Conservation (phyloP, 805 yeast species). For the Candida boleticola region DNA sequence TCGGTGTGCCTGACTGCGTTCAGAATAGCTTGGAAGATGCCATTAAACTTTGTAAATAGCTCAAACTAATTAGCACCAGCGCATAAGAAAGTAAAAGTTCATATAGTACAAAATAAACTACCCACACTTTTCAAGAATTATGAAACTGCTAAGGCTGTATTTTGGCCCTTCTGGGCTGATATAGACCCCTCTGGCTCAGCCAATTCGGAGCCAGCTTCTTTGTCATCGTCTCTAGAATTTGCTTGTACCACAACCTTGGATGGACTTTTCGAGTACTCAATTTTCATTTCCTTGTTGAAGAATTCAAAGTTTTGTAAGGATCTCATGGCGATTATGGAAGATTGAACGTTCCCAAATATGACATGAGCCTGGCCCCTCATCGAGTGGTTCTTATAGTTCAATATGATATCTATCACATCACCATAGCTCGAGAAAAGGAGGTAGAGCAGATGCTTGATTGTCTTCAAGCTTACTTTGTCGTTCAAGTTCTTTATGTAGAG, state of each 20-base stretch:
- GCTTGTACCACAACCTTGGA: background rate
- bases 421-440: constrained; percentile 62
- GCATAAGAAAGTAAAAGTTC: background rate
- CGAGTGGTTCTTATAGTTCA: constrained; percentile 35
- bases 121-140: too few species aligned
- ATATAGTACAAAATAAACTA: too few species aligned
- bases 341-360: constrained; percentile 45
- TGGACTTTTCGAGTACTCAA: constrained; percentile 35
- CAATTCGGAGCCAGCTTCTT: background rate
- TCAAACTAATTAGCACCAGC: background rate
- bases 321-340: constrained; percentile 51
- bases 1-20: constrained; percentile 89
- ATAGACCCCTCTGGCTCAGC: too few species aligned
- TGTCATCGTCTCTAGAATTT: background rate
- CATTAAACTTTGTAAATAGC: constrained; percentile 8
- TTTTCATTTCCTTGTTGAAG: constrained; percentile 50
- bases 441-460: constrained; percentile 53
- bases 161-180: too few species aligned
- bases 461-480: constrained; percentile 47
- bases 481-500: constrained; percentile 59
- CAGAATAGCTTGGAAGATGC: constrained; percentile 63
- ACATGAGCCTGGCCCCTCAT: constrained; percentile 70
- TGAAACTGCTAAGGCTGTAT: too few species aligned
- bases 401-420: constrained; percentile 54
- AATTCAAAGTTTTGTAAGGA: constrained; percentile 46